Evolutionary conservation across 345 rosid genomes (phyloP).

Genomic region (Boechera stricta): DNA sequence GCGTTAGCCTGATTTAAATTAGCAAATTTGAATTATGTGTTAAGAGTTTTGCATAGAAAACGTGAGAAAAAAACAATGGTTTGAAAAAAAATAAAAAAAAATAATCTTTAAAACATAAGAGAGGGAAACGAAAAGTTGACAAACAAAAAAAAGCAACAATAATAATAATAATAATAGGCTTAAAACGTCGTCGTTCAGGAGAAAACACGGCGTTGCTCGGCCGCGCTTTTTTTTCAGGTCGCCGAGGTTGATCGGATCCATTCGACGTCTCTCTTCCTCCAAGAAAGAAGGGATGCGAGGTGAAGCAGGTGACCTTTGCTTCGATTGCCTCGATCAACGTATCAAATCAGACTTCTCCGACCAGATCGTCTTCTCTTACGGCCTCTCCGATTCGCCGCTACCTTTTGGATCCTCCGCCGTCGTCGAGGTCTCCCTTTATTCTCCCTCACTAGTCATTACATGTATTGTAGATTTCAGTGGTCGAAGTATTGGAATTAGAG

Average conservation of each 20-base stretch:
- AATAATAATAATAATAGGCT: neutral
- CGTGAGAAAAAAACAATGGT: too few species aligned
- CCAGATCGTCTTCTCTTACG: slow-evolving; percentile 62
- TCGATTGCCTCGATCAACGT: slow-evolving; percentile 74
- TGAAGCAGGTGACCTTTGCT: slow-evolving; percentile 48
- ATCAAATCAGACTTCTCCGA: slow-evolving; percentile 74
- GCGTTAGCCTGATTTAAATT: too few species aligned
- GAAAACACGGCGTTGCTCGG: neutral
- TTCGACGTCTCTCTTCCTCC: slow-evolving; percentile 1
- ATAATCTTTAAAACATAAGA: too few species aligned
- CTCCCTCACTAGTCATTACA: neutral
- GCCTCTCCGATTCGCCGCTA: slow-evolving; percentile 69
- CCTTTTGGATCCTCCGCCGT: slow-evolving; percentile 81
- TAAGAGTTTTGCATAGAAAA: too few species aligned
- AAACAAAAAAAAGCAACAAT: neutral
- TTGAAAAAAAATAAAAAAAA: too few species aligned
- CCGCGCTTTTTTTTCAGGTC: slow-evolving; percentile 4
- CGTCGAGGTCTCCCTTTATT: slow-evolving; percentile 56
- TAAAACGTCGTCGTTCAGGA: neutral
- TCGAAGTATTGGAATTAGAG: slow-evolving; percentile 13
- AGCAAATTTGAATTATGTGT: too few species aligned
- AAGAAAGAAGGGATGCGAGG: slow-evolving; percentile 37
- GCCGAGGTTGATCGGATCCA: slow-evolving; percentile 6
- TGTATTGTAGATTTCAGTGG: slow-evolving; percentile 4
- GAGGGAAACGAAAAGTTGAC: neutral